phyloP scores from a whole-genome alignment of 2,329 filamentous ascomycete species.

The Diplocarpon mali region DNA sequence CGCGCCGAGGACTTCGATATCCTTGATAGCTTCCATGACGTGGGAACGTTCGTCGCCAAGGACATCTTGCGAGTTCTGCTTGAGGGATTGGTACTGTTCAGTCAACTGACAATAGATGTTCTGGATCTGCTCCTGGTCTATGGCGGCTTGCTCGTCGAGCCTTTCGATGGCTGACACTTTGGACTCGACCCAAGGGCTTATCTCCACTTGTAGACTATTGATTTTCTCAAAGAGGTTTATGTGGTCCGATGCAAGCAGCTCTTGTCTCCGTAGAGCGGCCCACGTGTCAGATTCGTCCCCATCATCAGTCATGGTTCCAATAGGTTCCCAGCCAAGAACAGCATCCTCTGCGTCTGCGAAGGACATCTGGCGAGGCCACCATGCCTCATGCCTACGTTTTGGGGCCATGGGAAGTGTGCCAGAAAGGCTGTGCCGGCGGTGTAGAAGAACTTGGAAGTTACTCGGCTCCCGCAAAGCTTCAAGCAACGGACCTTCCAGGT shows the following conservation, averaged over 20 bases:
- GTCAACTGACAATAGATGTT: conserved; percentile 56
- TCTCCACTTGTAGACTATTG: conserved; percentile 36
- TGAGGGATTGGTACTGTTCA: conserved; percentile 58
- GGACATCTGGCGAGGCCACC: conserved; percentile 62
- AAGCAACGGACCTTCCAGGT: conserved; percentile 43
- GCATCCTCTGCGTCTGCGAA: conserved; percentile 68
- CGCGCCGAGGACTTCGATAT: conserved; percentile 69
- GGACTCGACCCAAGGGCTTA: conserved; percentile 50
- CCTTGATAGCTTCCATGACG: conserved; percentile 61
- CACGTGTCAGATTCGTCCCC: conserved; percentile 24
- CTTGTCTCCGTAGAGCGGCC: conserved; percentile 28
- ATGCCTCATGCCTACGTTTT: conserved; percentile 40
- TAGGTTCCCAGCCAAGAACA: conserved; percentile 54
- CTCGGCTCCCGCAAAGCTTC: conserved; percentile 37
- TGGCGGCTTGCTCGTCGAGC: conserved; percentile 51
- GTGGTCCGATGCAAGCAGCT: conserved; percentile 40
- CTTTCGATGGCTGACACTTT: conserved; percentile 45
- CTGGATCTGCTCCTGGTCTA: conserved; percentile 55
- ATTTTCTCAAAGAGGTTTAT: conserved; percentile 44
- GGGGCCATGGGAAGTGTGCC: conserved; percentile 25
- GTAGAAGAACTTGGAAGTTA: conserved; percentile 38
- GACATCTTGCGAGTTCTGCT: conserved; percentile 56
- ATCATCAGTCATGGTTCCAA: conserved; percentile 34
- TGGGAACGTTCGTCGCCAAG: conserved; percentile 57
- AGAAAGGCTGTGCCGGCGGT: conserved; percentile 50